Evolutionary conservation across 345 rosid genomes (phyloP), one percentile per base, ranked within the genome.

Genomic region (Salix exigua): DNA sequence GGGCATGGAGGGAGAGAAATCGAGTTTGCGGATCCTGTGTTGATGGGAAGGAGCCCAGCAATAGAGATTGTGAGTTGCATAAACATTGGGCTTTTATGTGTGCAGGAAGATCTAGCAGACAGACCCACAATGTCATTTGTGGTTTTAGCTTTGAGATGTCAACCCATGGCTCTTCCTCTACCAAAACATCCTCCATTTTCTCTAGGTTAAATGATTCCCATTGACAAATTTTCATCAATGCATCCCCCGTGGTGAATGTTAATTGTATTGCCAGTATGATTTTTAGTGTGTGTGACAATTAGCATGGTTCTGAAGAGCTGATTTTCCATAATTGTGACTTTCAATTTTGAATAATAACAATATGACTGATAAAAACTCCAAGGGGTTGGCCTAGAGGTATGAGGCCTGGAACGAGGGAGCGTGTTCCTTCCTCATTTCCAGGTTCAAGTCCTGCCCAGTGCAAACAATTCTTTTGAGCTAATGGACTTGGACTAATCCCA

Each of bases 121-220:
- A 62, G 66, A 9, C 66, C 66, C 66, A 62, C 66, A 25, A 62
- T 62, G 35, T 62, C 66, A 30, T 62, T 62, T 62, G 66, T 62
- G 18, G 33, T 26, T 62, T 25, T 16, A 11, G 66, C 35, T 26
- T 26, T 62, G 66, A 19, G 8, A 25, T 26, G 35, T 26, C 35
- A 62, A 7, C 66, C 35, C 4, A 62, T 30, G 28, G 19, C 66
- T 26, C 66, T 62, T 62, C 66, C 66, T 4, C 33, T 11, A 26
- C 35, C 35, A 1, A 26, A 4, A 13, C 18, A 62, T 1, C 35
- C 66, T 1, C 28, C 28, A 26, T 26, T 26, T 26, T 26, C 28
- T 26, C 28, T 26, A 26, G 28, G 17, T 2, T 25, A 30, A 16
- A 26, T 30, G 5, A 6, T 12, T 62, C 35, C 35, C 12, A 12